A percentile compares a stretch with the other conserved stretches of the same genome.
Evolutionary conservation across 2,329 filamentous ascomycete species (phyloP).

Genomic region (Neofusicoccum parvum): DNA sequence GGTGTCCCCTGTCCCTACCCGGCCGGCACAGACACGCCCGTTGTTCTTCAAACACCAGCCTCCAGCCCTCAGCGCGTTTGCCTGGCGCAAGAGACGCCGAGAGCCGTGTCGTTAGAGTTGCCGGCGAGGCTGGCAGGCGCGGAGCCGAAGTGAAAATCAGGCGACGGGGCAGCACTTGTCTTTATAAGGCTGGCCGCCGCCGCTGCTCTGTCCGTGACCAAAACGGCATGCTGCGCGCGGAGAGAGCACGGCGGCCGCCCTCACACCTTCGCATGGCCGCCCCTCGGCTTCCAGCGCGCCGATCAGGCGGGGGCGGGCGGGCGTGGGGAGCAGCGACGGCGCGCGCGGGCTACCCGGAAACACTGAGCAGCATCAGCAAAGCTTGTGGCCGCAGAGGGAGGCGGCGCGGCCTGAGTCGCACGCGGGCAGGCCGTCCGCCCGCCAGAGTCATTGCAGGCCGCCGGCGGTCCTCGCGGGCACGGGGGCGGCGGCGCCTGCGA

Average conservation of each 20-base stretch:
- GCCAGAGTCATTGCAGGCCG: neutral
- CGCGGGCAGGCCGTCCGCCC: slow-evolving; percentile 10
- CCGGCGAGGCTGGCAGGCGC: neutral
- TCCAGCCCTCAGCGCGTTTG: neutral
- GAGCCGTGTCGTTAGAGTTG: neutral
- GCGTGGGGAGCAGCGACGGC: neutral
- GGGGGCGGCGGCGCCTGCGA: too few species aligned
- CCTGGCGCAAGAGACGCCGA: neutral
- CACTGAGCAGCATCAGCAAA: neutral
- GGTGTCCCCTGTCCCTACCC: slow-evolving; percentile 11
- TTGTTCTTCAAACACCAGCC: neutral
- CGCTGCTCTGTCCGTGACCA: neutral
- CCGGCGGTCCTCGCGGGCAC: too few species aligned
- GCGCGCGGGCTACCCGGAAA: slow-evolving; percentile 5
- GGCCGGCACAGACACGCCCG: neutral
- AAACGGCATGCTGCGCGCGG: neutral
- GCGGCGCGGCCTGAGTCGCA: slow-evolving; percentile 1
- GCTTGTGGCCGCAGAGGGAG: slow-evolving; percentile 1
- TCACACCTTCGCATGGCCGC: too few species aligned
- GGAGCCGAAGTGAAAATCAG: neutral
- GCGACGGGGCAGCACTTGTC: neutral
- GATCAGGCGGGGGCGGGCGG: neutral
- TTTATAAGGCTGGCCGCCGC: neutral
- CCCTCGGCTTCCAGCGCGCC: neutral
- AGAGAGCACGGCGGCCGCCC: too few species aligned